Evolutionary conservation across 2,329 filamentous ascomycete genomes (phyloP).

Genomic region (Fusarium gaditjirri): DNA sequence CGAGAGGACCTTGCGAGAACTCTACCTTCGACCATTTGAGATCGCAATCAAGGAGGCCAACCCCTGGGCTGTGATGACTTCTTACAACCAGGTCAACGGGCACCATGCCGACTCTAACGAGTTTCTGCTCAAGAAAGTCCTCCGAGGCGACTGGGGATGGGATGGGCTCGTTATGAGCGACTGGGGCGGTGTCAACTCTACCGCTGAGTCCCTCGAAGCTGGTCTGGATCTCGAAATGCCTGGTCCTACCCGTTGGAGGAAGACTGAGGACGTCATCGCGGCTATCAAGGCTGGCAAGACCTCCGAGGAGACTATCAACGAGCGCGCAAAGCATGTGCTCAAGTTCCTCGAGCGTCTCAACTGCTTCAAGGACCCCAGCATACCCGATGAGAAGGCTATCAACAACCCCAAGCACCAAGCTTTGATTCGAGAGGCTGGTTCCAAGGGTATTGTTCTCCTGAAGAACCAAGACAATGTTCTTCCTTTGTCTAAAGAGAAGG

Average conservation of each 20-base stretch:
- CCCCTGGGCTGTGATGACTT: conserved; percentile 52
- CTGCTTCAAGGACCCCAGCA: conserved; percentile 45
- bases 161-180: conserved; percentile 50
- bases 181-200: conserved; percentile 52
- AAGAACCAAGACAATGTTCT: conserved; percentile 70
- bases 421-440: conserved; percentile 46
- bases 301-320: conserved; percentile 45
- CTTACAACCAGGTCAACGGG: conserved; percentile 55
- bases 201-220: conserved; percentile 48
- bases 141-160: conserved; percentile 59
- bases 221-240: conserved; percentile 53
- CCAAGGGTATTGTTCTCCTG: conserved; percentile 69
- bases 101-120: conserved; percentile 46
- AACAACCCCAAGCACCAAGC: conserved; percentile 48
- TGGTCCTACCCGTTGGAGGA: conserved; percentile 48
- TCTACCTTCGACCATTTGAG: conserved; percentile 54
- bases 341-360: conserved; percentile 44
- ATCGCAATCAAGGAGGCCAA: conserved; percentile 53
- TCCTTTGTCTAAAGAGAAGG: conserved; percentile 59
- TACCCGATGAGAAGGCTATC: conserved; percentile 45
- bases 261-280: conserved; percentile 44
- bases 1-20: conserved; percentile 42
- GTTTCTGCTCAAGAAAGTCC: conserved; percentile 47
- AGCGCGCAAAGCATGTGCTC: conserved; percentile 46
- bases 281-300: conserved; percentile 47